phyloP scores from a whole-genome alignment of 2,329 filamentous ascomycete species.

The Apiospora phragmitis region DNA sequence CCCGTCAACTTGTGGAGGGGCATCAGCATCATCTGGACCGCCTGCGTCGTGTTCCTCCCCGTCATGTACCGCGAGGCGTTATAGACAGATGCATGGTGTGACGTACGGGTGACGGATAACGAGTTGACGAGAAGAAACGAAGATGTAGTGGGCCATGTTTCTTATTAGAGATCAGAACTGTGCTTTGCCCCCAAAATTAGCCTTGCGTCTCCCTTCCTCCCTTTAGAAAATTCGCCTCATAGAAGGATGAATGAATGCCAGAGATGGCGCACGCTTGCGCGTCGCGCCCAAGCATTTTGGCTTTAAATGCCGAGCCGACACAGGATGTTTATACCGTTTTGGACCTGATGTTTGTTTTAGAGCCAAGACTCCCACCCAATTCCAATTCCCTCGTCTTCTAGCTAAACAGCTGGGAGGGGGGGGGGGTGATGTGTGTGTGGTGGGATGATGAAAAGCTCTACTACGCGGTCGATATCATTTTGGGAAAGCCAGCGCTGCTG shows the following conservation, averaged over 20 bases:
- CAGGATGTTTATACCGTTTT: not conserved
- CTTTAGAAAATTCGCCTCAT: not conserved
- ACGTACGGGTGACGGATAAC: not conserved
- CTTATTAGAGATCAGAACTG: not conserved
- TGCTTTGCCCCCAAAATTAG: not conserved
- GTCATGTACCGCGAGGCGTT: conserved; percentile 55
- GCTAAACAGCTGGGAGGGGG: not conserved
- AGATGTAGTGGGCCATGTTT: not conserved
- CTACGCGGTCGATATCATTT: not conserved
- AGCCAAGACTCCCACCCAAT: not conserved
- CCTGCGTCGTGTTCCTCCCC: conserved; percentile 79
- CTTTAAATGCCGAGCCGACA: not conserved
- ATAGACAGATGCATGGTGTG: not conserved
- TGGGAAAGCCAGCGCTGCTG: conserved; percentile 6
- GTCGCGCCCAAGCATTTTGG: not conserved
- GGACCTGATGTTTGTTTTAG: not conserved
- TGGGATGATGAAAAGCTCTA: not conserved
- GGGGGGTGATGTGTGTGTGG: not conserved
- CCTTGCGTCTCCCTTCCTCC: not conserved
- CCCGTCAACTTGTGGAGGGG: conserved; percentile 67
- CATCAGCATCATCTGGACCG: conserved; percentile 74
- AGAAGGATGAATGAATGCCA: not conserved
- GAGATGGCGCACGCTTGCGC: not conserved
- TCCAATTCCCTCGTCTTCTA: not conserved
- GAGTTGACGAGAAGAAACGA: not conserved